These are phyloP conservation scores for Suillus luteus DNA, from an alignment of 768 basidiomycete genomes.

Conservation along the genomic window DNA sequence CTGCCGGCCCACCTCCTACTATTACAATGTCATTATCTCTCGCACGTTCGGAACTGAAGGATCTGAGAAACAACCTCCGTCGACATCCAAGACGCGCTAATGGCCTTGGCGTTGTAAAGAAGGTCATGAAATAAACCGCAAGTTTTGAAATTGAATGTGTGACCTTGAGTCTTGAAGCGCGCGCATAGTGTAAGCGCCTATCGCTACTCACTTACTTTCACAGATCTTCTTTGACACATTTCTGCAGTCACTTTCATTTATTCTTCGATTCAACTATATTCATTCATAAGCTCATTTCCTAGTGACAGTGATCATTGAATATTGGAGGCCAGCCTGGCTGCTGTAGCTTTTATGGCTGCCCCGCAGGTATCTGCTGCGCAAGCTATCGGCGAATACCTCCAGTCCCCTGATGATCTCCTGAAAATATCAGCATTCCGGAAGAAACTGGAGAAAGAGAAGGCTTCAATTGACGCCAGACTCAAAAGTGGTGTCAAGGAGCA, in stretches of 20 bases:
- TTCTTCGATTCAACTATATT: neutral
- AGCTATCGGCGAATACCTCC: slow-evolving; percentile 86
- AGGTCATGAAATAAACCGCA: slow-evolving; percentile 15
- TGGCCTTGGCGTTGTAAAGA: slow-evolving; percentile 11
- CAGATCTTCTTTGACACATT: neutral
- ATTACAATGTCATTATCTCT: slow-evolving; percentile 85
- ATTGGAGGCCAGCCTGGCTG: neutral
- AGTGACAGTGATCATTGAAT: neutral
- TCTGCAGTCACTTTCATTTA: neutral
- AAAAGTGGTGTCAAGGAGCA: slow-evolving; percentile 93
- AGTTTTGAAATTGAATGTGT: neutral
- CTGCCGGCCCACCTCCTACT: slow-evolving; percentile 92
- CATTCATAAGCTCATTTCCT: neutral
- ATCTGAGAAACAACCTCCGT: slow-evolving; percentile 14
- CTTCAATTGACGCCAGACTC: slow-evolving; percentile 87
- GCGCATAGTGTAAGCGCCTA: neutral
- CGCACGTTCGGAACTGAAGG: slow-evolving; percentile 23
- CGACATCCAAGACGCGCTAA: slow-evolving; percentile 13
- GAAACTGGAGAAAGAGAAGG: slow-evolving; percentile 95
- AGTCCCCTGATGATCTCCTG: slow-evolving; percentile 89
- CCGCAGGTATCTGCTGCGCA: slow-evolving; percentile 75
- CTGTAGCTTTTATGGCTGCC: slow-evolving; percentile 30
- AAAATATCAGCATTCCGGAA: slow-evolving; percentile 89
- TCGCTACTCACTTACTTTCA: neutral
- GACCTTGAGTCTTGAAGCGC: neutral